Evolutionary conservation across 2,329 filamentous ascomycete genomes (phyloP).

Genomic region (Pestalotiopsis sp.): DNA sequence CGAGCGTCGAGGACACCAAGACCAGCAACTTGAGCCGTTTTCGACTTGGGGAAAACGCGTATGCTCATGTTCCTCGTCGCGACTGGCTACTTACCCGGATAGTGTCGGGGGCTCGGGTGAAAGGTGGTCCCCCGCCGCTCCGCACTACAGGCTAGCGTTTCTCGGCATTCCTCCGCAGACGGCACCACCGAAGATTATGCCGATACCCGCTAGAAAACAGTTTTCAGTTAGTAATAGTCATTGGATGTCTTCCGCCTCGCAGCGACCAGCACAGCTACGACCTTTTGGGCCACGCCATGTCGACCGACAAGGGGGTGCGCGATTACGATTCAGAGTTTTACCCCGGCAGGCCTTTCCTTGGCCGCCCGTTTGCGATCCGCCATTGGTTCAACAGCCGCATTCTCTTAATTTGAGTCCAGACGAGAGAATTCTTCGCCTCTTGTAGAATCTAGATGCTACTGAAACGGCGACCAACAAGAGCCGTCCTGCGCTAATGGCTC

Average conservation of each 20-base stretch:
- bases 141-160: conserved; percentile 5
- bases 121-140: not conserved
- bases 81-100: not conserved
- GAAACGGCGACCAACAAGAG: not conserved
- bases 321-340: conserved; percentile 11
- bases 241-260: conserved; percentile 6
- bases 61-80: not conserved
- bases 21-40: not conserved
- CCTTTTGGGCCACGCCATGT: conserved; percentile 2
- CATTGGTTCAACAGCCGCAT: conserved; percentile 7
- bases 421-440: not conserved
- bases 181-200: conserved; percentile 14
- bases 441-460: not conserved
- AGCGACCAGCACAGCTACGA: not conserved
- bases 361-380: not conserved
- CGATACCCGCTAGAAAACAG: not conserved
- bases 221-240: conserved; percentile 12
- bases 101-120: conserved; percentile 4
- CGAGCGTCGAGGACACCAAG: not conserved
- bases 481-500: not conserved
- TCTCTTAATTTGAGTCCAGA: not conserved
- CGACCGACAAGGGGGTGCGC: not conserved
- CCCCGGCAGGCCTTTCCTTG: not conserved
- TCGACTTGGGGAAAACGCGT: not conserved
- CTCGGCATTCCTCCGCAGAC: conserved; percentile 11